Base-by-base conservation (phyloP, 2,329 filamentous ascomycete genomes). In the Parastagonospora avenae region DNA sequence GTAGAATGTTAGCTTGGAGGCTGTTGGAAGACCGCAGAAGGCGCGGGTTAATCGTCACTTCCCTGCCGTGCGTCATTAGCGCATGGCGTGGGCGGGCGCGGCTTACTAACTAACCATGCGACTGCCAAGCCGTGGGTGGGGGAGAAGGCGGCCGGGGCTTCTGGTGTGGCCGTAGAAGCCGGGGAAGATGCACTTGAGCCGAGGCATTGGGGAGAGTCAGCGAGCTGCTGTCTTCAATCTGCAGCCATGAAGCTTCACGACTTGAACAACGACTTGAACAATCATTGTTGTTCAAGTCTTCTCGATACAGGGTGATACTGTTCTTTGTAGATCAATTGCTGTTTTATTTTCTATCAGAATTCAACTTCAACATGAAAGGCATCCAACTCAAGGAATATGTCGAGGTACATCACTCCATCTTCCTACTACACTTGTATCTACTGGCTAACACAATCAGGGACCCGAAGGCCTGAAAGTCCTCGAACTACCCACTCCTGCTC, bases 401-500 rank as follows among this genome's bases (percentile, higher is more conserved):
- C 75, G 86, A 89, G 78, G 88, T 89, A 77, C 28, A 53, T 40
- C 8, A 24, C 24, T 37, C 24, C 19, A 19, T 27, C 37, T 24
- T 4, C 9, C 12, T 19, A 62, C 42, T 46, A 62, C 42, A n/a
- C 15, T 30, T 39, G 28, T 37, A n/a, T 28, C 15, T 24, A 28
- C 29, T 27, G 29, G 31, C 52, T 55, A 19, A 59, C 48, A 36
- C 41, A 15, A 4, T 14, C 54, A 94, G 89, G 87, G 86, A 30
- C 91, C 92, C 2, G 79, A 86, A 55, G 90, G 94, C 68, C 90
- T 97, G 73, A 82, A 79, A 55, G 88, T 96, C 59, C 82, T 85
- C 14, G 81, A 85, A 16, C 82, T 96, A 11, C 86, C 91, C 14
- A 90, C 92, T 46, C 92, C 91, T 1, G 77, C 78, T 1, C 90